Evolutionary conservation across 345 rosid genomes (phyloP), one percentile per base, ranked within the genome.

Genomic region (Orychophragmus violaceus): DNA sequence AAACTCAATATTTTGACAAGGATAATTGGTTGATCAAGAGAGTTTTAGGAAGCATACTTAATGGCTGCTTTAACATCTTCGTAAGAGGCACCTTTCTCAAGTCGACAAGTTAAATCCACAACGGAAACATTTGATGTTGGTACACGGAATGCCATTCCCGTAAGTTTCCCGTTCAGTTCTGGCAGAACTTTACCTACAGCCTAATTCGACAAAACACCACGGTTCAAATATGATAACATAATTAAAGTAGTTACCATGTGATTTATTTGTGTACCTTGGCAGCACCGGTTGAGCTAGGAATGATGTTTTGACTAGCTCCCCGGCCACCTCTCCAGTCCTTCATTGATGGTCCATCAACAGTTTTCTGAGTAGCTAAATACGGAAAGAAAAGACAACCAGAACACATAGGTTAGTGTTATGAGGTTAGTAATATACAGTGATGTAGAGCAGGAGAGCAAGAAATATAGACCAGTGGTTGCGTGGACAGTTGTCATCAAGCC

Each of bases 111-210:
- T 70, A 95, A 78, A 73, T 95, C 97, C 75, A 91, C 99, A 59
- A 95, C 99, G 41, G 97, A 95, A 32, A 95, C 97, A 73, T 95
- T 91, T 4, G 98, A 66, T 41, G 97, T 95, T 35, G 99, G 98
- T 51, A 95, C 98, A 66, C 99, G 93, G 90, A 95, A 95, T 17
- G 99, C 99, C 99, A 95, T 95, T 74, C 99, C 99, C 21, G 99
- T 95, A 64, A 95, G 99, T 76, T 86, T 95, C 58, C 99, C 99
- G 18, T 95, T 91, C 72, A 95, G 88, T 69, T 87, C 90, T 11
- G 97, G 99, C 74, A 95, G 96, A 79, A 95, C 99, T 76, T 95
- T 95, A 52, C 99, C 99, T 41, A 95, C 99, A 77, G 99, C 99
- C 99, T 91, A 48, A 28, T 37, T 18, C 17, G 2, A 23, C 25